A percentile compares a stretch with the other conserved stretches of the same genome.
Conservation (phyloP, 2,329 filamentous ascomycete species). For the Sordariomycetes sp. region DNA sequence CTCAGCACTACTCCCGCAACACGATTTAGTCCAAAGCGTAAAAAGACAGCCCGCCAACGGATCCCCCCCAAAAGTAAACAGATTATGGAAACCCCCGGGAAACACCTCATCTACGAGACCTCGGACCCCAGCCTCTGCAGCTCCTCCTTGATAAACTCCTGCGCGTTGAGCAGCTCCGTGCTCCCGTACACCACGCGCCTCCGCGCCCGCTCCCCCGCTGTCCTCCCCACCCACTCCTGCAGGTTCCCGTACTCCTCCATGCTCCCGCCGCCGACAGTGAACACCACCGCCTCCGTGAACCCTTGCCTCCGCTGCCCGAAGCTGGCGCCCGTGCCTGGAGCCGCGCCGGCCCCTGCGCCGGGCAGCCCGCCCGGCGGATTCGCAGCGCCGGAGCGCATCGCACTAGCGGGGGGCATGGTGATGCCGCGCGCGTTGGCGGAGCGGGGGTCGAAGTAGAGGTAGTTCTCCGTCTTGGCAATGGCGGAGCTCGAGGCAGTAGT, state of each 20-base stretch:
- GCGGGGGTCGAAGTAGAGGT: slow-evolving; percentile 92
- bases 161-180: slow-evolving; percentile 65
- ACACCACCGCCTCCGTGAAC: slow-evolving; percentile 84
- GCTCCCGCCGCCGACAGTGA: slow-evolving; percentile 87
- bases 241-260: slow-evolving; percentile 99
- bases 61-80: neutral
- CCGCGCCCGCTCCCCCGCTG: slow-evolving; percentile 50
- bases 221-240: slow-evolving; percentile 86
- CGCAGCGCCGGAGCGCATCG: slow-evolving; percentile 30
- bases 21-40: no score
- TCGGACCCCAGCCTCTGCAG: slow-evolving; percentile 50
- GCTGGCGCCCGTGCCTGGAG: slow-evolving; percentile 56
- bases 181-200: slow-evolving; percentile 89
- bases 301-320: slow-evolving; percentile 87
- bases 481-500: slow-evolving; percentile 78
- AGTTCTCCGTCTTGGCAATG: slow-evolving; percentile 91
- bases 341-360: slow-evolving; percentile 22
- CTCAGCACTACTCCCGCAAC: no score
- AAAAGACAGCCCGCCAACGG: neutral
- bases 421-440: slow-evolving; percentile 77
- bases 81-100: neutral
- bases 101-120: slow-evolving; percentile 13
- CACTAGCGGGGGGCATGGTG: slow-evolving; percentile 71
- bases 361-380: slow-evolving; percentile 33
- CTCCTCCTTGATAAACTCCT: slow-evolving; percentile 52